These are phyloP conservation scores for Cytospora chrysosperma DNA, from an alignment of 2,329 filamentous ascomycete species.

Conservation along the genomic window DNA sequence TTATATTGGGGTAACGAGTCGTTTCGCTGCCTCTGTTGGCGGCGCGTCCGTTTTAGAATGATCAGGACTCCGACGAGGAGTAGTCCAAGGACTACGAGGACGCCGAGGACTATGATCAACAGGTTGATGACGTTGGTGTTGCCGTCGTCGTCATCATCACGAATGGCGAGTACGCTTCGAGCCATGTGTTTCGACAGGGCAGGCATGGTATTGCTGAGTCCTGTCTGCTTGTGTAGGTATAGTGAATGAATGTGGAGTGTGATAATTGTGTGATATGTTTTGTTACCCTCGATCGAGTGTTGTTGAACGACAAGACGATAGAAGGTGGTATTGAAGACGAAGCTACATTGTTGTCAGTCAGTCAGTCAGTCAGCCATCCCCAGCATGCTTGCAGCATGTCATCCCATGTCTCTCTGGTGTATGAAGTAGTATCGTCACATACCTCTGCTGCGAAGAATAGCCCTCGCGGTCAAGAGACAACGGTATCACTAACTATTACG, in stretches of 20 bases:
- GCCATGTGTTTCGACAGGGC: conserved; percentile 39
- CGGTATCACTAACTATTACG: conserved; percentile 20
- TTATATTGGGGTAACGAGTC: conserved; percentile 65
- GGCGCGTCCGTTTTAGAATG: conserved; percentile 65
- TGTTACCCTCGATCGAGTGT: conserved; percentile 13
- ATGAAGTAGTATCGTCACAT: conserved; percentile 9
- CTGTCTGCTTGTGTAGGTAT: conserved; percentile 21
- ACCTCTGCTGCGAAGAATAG: conserved; percentile 21
- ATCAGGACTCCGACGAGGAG: conserved; percentile 67
- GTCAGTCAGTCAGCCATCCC: neutral
- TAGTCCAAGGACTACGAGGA: conserved; percentile 68
- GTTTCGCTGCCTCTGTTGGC: conserved; percentile 46
- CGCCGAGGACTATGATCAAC: conserved; percentile 73
- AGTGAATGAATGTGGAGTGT: conserved; percentile 17
- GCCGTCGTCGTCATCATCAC: conserved; percentile 34
- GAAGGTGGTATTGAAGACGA: conserved; percentile 10
- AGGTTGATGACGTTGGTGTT: conserved; percentile 60
- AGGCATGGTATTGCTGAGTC: conserved; percentile 35
- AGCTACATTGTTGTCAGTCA: conserved; percentile 22
- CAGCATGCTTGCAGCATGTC: neutral
- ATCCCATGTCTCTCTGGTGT: conserved; percentile 13
- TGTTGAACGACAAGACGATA: conserved; percentile 4
- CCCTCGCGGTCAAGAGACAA: conserved; percentile 16
- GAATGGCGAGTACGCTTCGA: conserved; percentile 48
- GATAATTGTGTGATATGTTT: conserved; percentile 6